Base-by-base conservation (phyloP, 1,284 basidiomycete genomes). In the Ganoderma sinense region DNA sequence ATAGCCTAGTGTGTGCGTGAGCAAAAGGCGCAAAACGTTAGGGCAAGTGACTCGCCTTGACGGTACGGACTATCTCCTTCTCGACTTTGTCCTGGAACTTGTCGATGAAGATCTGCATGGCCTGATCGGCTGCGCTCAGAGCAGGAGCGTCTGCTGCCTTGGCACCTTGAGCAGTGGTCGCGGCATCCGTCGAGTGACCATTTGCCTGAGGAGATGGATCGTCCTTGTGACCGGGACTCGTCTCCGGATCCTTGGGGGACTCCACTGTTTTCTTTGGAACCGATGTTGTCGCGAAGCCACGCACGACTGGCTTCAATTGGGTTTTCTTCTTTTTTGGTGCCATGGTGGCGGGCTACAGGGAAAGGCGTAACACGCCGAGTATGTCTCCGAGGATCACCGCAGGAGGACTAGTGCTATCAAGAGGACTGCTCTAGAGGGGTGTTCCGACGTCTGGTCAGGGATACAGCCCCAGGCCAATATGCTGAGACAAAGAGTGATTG, bases 321-420 rank as follows among this genome's bases (percentile, higher is more conserved):
- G 90, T 88, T 82, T 94, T 96, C 86, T 92, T 95, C 85, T 95
- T 97, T 86, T 97, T 97, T 64, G 91, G 87, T 93, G 95, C 94
- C 74, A 73, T 73, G 33, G 31, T 56, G 68, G 39, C 66, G 23
- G 20, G 70, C 60, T 71, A 64, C 39, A 45, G 39, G 68, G 41
- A 45, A 69, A 68, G 71, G 70, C 68, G 63, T 63, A 11, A 20
- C n/a, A 39, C 69, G 69, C 69, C 64, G 59, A 56, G n/a, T 56
- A 7, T 29, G 18, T 51, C 43, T 56, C 16, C 16, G 40, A 36
- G 2, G 41, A 14, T 41, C 45, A 20, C 62, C 41, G 65, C 36
- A 45, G 51, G 53, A 60, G 53, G 36, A 56, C 59, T 33, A 51
- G 23, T 18, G n/a, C 39, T 43, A 7, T 23, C n/a, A 13, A 33